Conservation (phyloP, 306 rosid species). For the Quercus parvula region DNA sequence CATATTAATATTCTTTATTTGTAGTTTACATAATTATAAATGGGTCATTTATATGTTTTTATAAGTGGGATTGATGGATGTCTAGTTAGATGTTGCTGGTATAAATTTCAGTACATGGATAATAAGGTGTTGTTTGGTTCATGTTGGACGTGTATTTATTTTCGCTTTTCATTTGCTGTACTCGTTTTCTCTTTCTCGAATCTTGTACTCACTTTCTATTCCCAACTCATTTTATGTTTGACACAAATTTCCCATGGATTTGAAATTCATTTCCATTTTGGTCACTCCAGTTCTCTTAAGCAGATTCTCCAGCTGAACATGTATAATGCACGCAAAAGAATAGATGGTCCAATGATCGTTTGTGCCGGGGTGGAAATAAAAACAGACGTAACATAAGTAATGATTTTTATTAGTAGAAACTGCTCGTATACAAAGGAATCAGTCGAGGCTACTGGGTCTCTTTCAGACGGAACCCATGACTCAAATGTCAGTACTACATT, state of each 20-base stretch:
- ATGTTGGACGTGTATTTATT: too few species aligned
- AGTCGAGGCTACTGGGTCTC: too few species aligned
- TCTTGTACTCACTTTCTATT: too few species aligned
- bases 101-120: neutral
- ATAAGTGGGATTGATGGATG: neutral
- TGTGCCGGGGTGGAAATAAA: neutral
- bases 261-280: neutral
- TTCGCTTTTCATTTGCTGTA: too few species aligned
- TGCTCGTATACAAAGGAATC: too few species aligned
- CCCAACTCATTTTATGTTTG: too few species aligned
- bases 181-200: too few species aligned
- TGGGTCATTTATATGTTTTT: neutral
- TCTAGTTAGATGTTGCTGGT: neutral
- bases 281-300: neutral
- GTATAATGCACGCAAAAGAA: neutral
- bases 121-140: neutral
- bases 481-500: too few species aligned
- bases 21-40: neutral
- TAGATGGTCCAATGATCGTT: neutral
- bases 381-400: too few species aligned
- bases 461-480: fast-evolving
- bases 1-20: neutral
- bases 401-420: neutral
- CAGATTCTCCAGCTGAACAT: neutral
- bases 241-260: neutral